Evolutionary conservation across 2,329 filamentous ascomycete genomes (phyloP).

Genomic region (Dactylellina cionopaga): DNA sequence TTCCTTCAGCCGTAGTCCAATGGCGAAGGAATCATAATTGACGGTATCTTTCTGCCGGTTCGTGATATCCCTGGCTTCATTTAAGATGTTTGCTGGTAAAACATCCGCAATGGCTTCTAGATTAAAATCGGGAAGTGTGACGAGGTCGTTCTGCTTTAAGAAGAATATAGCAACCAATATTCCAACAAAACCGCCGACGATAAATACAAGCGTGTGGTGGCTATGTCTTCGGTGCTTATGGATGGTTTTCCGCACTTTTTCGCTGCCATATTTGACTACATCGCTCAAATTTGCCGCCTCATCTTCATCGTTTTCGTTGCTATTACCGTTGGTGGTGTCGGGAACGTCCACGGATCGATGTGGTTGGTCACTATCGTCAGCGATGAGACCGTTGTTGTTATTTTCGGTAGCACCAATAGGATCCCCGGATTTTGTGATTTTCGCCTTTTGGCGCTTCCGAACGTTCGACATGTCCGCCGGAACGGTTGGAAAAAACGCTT

Average conservation of each 20-base stretch:
- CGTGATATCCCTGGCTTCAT: conserved; percentile 85
- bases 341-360: neutral
- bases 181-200: conserved; percentile 88
- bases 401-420: conserved; percentile 42
- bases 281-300: conserved; percentile 37
- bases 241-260: conserved; percentile 17
- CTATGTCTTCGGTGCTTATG: conserved; percentile 40
- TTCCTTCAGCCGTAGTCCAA: conserved; percentile 81
- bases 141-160: conserved; percentile 86
- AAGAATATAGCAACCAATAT: conserved; percentile 90
- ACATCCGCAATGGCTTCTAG: conserved; percentile 84
- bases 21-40: conserved; percentile 91
- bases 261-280: conserved; percentile 37
- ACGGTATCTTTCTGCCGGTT: conserved; percentile 87
- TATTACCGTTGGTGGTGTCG: conserved; percentile 10
- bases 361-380: conserved; percentile 23
- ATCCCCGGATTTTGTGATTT: conserved; percentile 41
- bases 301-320: conserved; percentile 25
- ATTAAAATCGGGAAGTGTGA: conserved; percentile 75
- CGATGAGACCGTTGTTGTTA: conserved; percentile 12
- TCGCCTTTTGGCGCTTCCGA: conserved; percentile 51
- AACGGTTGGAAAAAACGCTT: conserved; percentile 19
- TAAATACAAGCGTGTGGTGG: conserved; percentile 68
- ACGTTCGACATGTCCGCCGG: conserved; percentile 48
- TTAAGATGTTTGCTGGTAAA: conserved; percentile 83